Evolutionary conservation across 2,329 filamentous ascomycete genomes (phyloP).

Genomic region (Zymoseptoria brevis): DNA sequence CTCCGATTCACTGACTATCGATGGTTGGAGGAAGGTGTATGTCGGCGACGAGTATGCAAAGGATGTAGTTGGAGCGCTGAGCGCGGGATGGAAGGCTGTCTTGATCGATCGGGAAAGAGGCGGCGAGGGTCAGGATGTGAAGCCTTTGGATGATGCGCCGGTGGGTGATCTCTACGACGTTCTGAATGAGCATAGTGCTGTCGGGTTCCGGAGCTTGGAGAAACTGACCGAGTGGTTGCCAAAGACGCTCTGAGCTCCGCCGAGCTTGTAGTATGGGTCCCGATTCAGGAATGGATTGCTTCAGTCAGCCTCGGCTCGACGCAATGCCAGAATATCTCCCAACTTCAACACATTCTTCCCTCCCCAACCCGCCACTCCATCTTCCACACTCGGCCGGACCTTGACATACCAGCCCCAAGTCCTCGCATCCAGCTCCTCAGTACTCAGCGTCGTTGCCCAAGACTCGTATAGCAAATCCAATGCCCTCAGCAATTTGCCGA

Average conservation of each 20-base stretch:
- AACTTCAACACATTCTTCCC: slow-evolving; percentile 66
- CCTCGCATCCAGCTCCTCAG: slow-evolving; percentile 61
- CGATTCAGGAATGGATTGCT: neutral
- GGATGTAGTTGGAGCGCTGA: slow-evolving; percentile 42
- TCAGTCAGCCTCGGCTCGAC: slow-evolving; percentile 30
- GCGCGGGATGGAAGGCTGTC: slow-evolving; percentile 42
- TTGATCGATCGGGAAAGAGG: slow-evolving; percentile 33
- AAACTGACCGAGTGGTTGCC: slow-evolving; percentile 21
- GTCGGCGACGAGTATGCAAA: slow-evolving; percentile 48
- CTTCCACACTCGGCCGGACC: slow-evolving; percentile 66
- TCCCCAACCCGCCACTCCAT: slow-evolving; percentile 72
- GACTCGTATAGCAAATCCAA: slow-evolving; percentile 65
- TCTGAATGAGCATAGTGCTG: slow-evolving; percentile 13
- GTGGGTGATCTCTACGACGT: slow-evolving; percentile 12
- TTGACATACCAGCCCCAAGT: slow-evolving; percentile 78
- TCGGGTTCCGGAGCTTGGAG: slow-evolving; percentile 19
- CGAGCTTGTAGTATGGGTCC: neutral
- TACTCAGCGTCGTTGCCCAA: slow-evolving; percentile 58
- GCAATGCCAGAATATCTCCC: slow-evolving; percentile 56
- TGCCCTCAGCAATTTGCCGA: slow-evolving; percentile 61
- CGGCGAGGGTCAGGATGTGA: slow-evolving; percentile 6
- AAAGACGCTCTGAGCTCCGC: neutral
- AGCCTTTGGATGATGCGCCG: slow-evolving; percentile 15
- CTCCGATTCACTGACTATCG: slow-evolving; percentile 23
- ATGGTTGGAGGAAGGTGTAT: slow-evolving; percentile 39